Evolutionary conservation across 345 rosid species (phyloP).

Genomic region (Jatropha curcas): DNA sequence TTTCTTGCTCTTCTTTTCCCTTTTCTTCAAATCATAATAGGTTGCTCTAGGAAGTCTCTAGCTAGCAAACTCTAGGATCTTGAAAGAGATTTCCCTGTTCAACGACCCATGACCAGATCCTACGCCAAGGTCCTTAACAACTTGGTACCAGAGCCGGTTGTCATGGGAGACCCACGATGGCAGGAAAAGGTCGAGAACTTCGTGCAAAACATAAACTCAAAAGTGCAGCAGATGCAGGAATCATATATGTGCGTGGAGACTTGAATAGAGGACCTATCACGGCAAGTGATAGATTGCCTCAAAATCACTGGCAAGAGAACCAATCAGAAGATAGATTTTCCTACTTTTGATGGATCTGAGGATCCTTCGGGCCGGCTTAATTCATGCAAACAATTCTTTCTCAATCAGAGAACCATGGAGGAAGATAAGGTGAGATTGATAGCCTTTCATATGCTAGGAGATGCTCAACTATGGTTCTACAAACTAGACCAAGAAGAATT

Average conservation of each 20-base stretch:
- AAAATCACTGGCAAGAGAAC: background rate
- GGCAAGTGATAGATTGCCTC: background rate
- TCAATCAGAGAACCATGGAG: background rate
- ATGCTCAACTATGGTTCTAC: background rate
- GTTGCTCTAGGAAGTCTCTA: too few relatives aligned
- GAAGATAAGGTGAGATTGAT: background rate
- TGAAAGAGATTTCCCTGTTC: too few relatives aligned
- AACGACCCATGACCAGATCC: too few relatives aligned
- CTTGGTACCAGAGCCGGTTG: background rate
- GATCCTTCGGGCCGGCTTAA: background rate
- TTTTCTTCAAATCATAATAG: too few relatives aligned
- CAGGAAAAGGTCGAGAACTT: background rate
- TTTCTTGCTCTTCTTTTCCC: too few relatives aligned
- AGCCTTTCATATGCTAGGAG: background rate
- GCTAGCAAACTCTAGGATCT: too few relatives aligned
- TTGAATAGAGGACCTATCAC: background rate
- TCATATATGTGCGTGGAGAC: background rate
- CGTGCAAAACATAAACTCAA: background rate
- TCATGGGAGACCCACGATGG: background rate
- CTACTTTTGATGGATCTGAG: background rate
- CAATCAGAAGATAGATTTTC: background rate
- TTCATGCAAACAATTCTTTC: background rate
- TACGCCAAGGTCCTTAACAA: background rate
- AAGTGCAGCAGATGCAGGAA: background rate
- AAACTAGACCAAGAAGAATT: background rate